phyloP scores from a whole-genome alignment of 202 grass and related monocot species.

The Bolboschoenoplectus hybrid region DNA sequence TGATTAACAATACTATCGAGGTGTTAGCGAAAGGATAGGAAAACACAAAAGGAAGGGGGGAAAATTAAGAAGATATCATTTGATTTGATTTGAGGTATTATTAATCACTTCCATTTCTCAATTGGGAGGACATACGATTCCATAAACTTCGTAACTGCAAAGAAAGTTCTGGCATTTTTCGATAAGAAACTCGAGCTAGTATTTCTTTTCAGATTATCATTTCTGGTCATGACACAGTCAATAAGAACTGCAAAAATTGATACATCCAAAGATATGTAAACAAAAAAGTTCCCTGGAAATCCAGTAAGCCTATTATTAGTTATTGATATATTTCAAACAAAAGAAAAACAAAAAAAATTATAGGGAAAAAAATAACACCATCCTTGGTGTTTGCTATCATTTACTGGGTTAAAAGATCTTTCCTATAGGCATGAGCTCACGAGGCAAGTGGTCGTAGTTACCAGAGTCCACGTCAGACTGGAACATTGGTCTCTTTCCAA shows the following conservation, averaged over 20 bases:
- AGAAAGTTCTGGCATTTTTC: too few species aligned
- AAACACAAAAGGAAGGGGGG: too few species aligned
- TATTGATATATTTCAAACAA: background rate
- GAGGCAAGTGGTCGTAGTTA: slow-evolving; percentile 80
- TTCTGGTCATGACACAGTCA: background rate
- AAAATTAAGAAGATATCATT: background rate
- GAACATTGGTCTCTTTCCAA: slow-evolving; percentile 82
- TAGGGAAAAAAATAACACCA: background rate
- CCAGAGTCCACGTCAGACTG: slow-evolving; percentile 69
- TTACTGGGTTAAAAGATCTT: slow-evolving; percentile 57
- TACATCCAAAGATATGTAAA: background rate
- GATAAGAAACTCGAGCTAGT: too few species aligned
- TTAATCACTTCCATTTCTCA: too few species aligned
- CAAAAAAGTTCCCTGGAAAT: background rate
- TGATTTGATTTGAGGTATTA: too few species aligned
- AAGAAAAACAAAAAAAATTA: background rate
- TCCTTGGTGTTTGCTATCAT: background rate
- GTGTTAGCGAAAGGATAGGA: too few species aligned
- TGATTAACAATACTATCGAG: too few species aligned
- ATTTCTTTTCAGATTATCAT: too few species aligned
- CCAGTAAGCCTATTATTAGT: background rate
- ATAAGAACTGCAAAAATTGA: slow-evolving; percentile 13
- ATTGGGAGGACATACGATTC: too few species aligned
- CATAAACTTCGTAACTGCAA: too few species aligned
- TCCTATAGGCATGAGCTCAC: slow-evolving; percentile 71